Percentiles rank a stretch among this genome's conserved stretches.
These are phyloP conservation scores for Arthrobotrys sinensis DNA, from an alignment of 2,329 filamentous ascomycete genomes.

Conservation along the genomic window DNA sequence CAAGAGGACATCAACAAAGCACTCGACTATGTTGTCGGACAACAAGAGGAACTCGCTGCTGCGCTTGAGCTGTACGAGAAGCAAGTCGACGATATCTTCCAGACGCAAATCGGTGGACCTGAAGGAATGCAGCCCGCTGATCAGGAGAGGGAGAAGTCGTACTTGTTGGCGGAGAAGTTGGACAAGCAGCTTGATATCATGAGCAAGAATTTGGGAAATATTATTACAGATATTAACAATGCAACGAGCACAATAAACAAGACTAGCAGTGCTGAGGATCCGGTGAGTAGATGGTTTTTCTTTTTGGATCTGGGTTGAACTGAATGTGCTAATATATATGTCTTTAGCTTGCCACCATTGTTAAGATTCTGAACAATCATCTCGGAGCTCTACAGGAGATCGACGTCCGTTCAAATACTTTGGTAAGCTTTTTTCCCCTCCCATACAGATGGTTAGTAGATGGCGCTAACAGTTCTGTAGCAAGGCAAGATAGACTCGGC, in stretches of 20 bases:
- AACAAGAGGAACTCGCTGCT: slow-evolving; percentile 89
- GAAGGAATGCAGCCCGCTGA: slow-evolving; percentile 89
- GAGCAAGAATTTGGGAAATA: slow-evolving; percentile 90
- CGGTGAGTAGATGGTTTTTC: slow-evolving; percentile 74
- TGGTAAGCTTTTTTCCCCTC: slow-evolving; percentile 35
- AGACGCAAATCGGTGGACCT: slow-evolving; percentile 80
- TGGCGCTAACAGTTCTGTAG: slow-evolving; percentile 13
- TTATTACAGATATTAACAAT: slow-evolving; percentile 98
- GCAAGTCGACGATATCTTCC: slow-evolving; percentile 90
- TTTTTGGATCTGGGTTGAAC: slow-evolving; percentile 45
- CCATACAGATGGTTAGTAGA: neutral
- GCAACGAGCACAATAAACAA: slow-evolving; percentile 92
- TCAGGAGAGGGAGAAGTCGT: slow-evolving; percentile 94
- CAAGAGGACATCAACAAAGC: slow-evolving; percentile 95
- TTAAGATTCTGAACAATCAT: slow-evolving; percentile 93
- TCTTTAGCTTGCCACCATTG: slow-evolving; percentile 87
- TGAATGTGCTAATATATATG: slow-evolving; percentile 51
- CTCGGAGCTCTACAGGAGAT: slow-evolving; percentile 93
- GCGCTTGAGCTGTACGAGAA: slow-evolving; percentile 93
- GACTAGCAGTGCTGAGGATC: slow-evolving; percentile 88
- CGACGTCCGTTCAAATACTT: slow-evolving; percentile 70
- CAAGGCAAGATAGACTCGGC: slow-evolving; percentile 58
- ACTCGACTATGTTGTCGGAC: slow-evolving; percentile 87
- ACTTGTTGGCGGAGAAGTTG: slow-evolving; percentile 94
- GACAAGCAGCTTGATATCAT: slow-evolving; percentile 93